Evolutionary conservation across 2,329 filamentous ascomycete species (phyloP), one percentile per base, ranked within the genome.

Genomic region (Fusarium pseudocircinatum): DNA sequence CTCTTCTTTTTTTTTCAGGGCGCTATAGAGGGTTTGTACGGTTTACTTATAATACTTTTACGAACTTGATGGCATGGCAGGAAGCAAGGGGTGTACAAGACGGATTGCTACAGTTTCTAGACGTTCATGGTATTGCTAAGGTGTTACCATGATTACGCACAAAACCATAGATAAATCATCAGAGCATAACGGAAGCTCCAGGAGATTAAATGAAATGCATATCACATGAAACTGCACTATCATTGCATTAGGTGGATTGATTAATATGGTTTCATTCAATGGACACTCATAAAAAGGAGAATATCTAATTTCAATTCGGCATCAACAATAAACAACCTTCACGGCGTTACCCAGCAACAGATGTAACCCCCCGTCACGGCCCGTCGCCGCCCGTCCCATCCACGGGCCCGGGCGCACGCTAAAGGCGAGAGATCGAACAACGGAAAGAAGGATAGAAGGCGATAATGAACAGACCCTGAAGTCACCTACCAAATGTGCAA

Each of bases 61-160:
- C 61, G 72, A 74, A 65, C n/a, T 40, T 42, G 20, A 69, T 60
- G 53, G 59, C 70, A 50, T 46, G 62, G 58, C 63, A 67, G 36
- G 67, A 49, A 34, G 58, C 50, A 62, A 50, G 56, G 61, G 53
- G 47, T 40, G 42, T 44, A 37, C 42, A 52, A 52, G 36, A 63
- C 28, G 71, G 46, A 60, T 73, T 72, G 56, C 71, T 74, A 60
- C 54, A 64, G 43, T 44, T 40, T 71, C 63, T 69, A 57, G 65
- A 67, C 58, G 52, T 28, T 40, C 43, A 69, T 64, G 63, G 63
- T 46, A 60, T 40, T 26, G 34, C 42, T 28, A 5, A 54, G 34
- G 20, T 54, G 36, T n/a, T 36, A n/a, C 24, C 50, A 67, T 52
- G 49, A 60, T 44, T 47, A 39, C 42, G 30, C 42, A 44, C 52